These are phyloP conservation scores for Trichophyton rubrum DNA, from an alignment of 2,329 filamentous ascomycete species.

Conservation along the genomic window DNA sequence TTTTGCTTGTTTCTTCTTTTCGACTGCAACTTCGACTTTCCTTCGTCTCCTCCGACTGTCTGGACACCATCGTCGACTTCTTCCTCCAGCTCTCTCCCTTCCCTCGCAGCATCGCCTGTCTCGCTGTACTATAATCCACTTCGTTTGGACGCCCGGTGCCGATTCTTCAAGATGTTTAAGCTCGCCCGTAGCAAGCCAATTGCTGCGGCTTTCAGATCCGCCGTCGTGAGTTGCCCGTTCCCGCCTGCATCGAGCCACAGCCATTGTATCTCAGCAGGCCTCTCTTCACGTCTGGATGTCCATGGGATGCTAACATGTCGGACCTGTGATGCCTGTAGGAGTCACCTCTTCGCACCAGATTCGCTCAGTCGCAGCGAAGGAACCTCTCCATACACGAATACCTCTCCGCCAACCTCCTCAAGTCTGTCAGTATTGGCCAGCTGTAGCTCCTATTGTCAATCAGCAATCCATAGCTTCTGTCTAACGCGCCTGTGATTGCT, in stretches of 20 bases:
- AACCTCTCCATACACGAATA: conserved; percentile 97
- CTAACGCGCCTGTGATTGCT: background rate
- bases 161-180: conserved; percentile 63
- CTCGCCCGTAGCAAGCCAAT: conserved; percentile 70
- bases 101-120: background rate
- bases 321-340: conserved; percentile 35
- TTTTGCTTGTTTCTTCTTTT: background rate
- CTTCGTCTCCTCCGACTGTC: background rate
- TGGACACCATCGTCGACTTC: background rate
- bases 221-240: conserved; percentile 48
- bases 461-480: background rate
- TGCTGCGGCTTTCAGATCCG: conserved; percentile 65
- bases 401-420: conserved; percentile 83
- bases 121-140: background rate
- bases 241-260: background rate
- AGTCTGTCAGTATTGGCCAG: conserved; percentile 37
- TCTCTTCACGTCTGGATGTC: background rate
- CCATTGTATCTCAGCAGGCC: conserved; percentile 3
- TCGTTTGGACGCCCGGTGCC: background rate
- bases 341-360: conserved; percentile 39
- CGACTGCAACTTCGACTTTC: background rate
- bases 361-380: conserved; percentile 65
- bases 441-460: background rate
- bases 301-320: conserved; percentile 24
- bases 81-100: background rate